phyloP scores from a whole-genome alignment of 345 rosid species.

The Aethionema arabicum region DNA sequence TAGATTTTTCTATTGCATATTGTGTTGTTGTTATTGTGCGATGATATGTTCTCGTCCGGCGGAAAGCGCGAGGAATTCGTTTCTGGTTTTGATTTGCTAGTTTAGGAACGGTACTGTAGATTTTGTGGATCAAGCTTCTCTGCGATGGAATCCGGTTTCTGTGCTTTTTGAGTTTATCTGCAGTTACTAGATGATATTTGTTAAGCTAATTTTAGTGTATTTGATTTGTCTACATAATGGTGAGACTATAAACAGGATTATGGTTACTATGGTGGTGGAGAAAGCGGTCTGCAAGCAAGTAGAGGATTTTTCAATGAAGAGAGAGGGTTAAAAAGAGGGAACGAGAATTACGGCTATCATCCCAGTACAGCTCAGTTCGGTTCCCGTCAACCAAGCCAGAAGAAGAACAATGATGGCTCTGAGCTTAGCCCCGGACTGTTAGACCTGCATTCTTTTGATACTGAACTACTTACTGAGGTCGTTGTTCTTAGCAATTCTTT shows the following conservation, averaged over 20 bases:
- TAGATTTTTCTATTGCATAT: too few species aligned
- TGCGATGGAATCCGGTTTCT: not conserved
- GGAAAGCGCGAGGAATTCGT: not conserved
- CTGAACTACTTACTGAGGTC: conserved; percentile 97
- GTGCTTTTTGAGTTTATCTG: not conserved
- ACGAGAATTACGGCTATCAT: conserved; percentile 68
- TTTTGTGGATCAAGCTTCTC: too few species aligned
- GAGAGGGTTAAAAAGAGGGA: conserved; percentile 63
- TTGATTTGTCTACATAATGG: not conserved
- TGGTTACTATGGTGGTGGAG: conserved; percentile 61
- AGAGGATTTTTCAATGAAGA: conserved; percentile 61
- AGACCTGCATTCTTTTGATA: conserved; percentile 95
- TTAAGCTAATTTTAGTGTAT: conserved; percentile 11
- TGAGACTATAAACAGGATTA: conserved; percentile 56
- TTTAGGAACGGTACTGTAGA: too few species aligned
- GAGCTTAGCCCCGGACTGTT: conserved; percentile 96
- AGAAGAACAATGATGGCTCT: conserved; percentile 70
- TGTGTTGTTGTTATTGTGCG: too few species aligned
- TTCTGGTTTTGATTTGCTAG: conserved; percentile 11
- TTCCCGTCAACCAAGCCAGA: conserved; percentile 54
- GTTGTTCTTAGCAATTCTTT: too few species aligned
- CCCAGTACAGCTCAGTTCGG: conserved; percentile 74
- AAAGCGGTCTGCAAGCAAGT: conserved; percentile 55
- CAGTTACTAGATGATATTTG: conserved; percentile 7
- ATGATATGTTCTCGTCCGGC: not conserved